Conservation (phyloP, 2,329 filamentous ascomycete species). For the Aspergillus costaricaensis region DNA sequence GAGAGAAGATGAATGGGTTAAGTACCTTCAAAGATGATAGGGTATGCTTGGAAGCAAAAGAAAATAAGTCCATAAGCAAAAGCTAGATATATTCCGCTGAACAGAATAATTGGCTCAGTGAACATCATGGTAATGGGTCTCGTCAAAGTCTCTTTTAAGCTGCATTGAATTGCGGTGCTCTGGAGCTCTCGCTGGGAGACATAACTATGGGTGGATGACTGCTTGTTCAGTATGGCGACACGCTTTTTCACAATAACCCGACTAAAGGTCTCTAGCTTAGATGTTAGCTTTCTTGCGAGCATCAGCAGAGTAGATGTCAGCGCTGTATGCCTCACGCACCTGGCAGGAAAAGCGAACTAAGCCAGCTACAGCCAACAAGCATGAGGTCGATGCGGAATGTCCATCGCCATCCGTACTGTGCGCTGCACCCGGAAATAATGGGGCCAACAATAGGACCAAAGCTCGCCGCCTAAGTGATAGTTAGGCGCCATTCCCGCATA, state of each 20-base stretch:
- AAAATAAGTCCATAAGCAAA: constrained; percentile 69
- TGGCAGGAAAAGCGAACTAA: constrained; percentile 64
- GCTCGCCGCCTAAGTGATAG: constrained; percentile 32
- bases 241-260: constrained; percentile 60
- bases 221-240: constrained; percentile 59
- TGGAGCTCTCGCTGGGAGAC: constrained; percentile 66
- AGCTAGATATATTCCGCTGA: constrained; percentile 69
- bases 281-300: background rate
- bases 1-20: background rate
- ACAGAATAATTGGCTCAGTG: constrained; percentile 72
- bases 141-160: constrained; percentile 69
- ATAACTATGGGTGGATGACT: constrained; percentile 47
- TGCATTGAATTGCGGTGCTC: constrained; percentile 24
- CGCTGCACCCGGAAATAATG: constrained; percentile 48
- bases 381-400: constrained; percentile 64
- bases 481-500: background rate
- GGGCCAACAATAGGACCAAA: constrained; percentile 47
- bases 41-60: constrained; percentile 77
- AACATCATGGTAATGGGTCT: constrained; percentile 71
- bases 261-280: constrained; percentile 56
- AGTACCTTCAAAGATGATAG: constrained; percentile 63
- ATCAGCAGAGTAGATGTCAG: background rate
- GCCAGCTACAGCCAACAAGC: constrained; percentile 60
- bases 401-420: constrained; percentile 49
- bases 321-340: constrained; percentile 18